These are phyloP conservation scores for Fusarium sublunatum DNA, from an alignment of 2,329 filamentous ascomycete genomes.

Conservation along the genomic window DNA sequence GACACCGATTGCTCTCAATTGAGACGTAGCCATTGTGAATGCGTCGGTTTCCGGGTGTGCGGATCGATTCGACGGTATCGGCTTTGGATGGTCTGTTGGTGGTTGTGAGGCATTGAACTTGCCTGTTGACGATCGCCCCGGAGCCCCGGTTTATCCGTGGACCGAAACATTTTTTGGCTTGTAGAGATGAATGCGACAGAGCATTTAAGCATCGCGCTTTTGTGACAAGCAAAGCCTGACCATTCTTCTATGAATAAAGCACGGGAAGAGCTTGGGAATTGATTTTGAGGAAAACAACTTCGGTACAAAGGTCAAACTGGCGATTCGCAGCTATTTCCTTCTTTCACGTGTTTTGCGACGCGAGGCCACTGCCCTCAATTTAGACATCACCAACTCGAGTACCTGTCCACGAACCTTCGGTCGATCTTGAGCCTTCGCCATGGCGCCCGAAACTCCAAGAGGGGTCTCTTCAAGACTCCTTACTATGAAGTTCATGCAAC, in stretches of 20 bases:
- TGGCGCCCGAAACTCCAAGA: conserved; percentile 67
- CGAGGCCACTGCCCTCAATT: neutral
- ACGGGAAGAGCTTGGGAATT: neutral
- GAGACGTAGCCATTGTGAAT: conserved; percentile 56
- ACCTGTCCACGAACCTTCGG: conserved; percentile 8
- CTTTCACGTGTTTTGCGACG: conserved; percentile 10
- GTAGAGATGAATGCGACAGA: conserved; percentile 14
- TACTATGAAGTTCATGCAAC: conserved; percentile 98
- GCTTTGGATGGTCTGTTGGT: conserved; percentile 34
- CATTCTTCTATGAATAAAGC: neutral
- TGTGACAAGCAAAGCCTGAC: conserved; percentile 13
- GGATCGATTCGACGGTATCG: conserved; percentile 43
- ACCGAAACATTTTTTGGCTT: conserved; percentile 39
- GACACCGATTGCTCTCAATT: conserved; percentile 58
- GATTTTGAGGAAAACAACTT: neutral
- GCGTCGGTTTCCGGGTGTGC: conserved; percentile 43
- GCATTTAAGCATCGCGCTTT: conserved; percentile 3
- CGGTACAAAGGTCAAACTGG: neutral
- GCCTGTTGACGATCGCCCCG: conserved; percentile 23
- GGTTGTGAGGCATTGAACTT: conserved; percentile 43
- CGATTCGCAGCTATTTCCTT: neutral
- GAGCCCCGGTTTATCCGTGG: conserved; percentile 40
- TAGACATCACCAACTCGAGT: conserved; percentile 3
- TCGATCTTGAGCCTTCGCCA: conserved; percentile 37
- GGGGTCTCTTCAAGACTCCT: conserved; percentile 87